Conservation (phyloP, 352 stramenopile species). For the Globisporangium perplexum region DNA sequence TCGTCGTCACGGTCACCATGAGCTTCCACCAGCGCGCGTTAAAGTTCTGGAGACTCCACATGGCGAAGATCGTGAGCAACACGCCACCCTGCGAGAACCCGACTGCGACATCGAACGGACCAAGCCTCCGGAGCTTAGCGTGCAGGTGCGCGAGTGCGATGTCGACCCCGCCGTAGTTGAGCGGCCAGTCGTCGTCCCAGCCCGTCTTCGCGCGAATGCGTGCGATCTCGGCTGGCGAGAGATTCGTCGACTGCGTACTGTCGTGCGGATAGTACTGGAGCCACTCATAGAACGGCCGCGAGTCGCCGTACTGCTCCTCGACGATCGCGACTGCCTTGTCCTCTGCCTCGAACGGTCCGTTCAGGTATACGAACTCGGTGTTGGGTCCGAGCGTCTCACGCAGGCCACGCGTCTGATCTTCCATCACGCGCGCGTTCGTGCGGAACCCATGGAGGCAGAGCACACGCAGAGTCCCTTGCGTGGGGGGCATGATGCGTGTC, state of each 20-base stretch:
- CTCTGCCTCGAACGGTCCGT: conserved; percentile 33
- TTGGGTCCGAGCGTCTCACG: conserved; percentile 19
- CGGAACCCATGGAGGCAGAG: conserved; percentile 44
- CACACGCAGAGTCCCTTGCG: conserved; percentile 18
- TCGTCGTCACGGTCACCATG: conserved; percentile 2
- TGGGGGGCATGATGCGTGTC: background rate
- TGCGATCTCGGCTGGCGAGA: conserved; percentile 15
- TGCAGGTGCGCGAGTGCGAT: conserved; percentile 39
- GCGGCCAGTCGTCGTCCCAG: conserved; percentile 30
- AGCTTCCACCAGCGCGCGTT: conserved; percentile 26
- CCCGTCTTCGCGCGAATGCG: background rate
- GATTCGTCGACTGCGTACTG: conserved; percentile 14
- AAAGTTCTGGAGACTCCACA: background rate
- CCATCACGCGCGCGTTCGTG: conserved; percentile 38
- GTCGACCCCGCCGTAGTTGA: conserved; percentile 41
- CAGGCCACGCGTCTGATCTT: conserved; percentile 32
- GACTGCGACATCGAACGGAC: conserved; percentile 42
- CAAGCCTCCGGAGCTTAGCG: conserved; percentile 32
- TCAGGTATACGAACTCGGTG: conserved; percentile 33
- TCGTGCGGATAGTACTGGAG: conserved; percentile 20
- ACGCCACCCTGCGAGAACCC: conserved; percentile 7
- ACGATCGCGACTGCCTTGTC: conserved; percentile 26
- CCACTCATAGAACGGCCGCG: conserved; percentile 41
- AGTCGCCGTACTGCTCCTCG: conserved; percentile 19
- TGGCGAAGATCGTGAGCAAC: conserved; percentile 6